Evolutionary conservation across 2,329 filamentous ascomycete species (phyloP).

Genomic region (Sporothrix dimorphospora): DNA sequence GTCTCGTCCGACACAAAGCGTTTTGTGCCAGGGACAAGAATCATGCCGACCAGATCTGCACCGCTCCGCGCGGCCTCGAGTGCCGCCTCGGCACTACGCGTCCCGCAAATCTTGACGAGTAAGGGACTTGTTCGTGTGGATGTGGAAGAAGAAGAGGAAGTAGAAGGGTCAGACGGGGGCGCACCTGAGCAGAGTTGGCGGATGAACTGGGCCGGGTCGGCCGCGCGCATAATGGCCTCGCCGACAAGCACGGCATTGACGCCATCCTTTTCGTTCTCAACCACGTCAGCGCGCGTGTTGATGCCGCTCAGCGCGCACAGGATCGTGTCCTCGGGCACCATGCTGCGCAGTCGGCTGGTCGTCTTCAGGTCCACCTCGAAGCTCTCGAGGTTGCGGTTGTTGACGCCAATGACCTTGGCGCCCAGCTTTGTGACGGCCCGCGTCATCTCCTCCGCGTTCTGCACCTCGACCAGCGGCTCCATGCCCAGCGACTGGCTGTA

Average conservation of each 20-base stretch:
- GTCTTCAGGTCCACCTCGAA: slow-evolving; percentile 97
- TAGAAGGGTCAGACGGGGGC: slow-evolving; percentile 29
- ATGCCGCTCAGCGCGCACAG: slow-evolving; percentile 96
- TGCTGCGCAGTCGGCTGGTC: slow-evolving; percentile 82
- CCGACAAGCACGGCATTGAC: slow-evolving; percentile 93
- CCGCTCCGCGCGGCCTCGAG: slow-evolving; percentile 79
- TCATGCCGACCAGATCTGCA: slow-evolving; percentile 91
- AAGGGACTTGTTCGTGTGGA: slow-evolving; percentile 50
- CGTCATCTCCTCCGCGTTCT: slow-evolving; percentile 90
- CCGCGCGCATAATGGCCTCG: slow-evolving; percentile 91
- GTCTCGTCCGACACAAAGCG: slow-evolving; percentile 79
- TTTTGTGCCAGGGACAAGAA: slow-evolving; percentile 79
- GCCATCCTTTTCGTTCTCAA: slow-evolving; percentile 83
- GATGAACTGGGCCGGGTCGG: slow-evolving; percentile 82
- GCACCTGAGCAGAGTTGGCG: slow-evolving; percentile 73
- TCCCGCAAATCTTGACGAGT: slow-evolving; percentile 94
- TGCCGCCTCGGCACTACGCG: slow-evolving; percentile 79
- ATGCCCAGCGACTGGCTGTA: slow-evolving; percentile 91
- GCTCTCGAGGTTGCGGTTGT: slow-evolving; percentile 94
- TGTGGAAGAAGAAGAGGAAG: slow-evolving; percentile 24
- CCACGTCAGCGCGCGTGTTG: slow-evolving; percentile 82
- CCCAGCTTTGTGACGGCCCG: slow-evolving; percentile 82
- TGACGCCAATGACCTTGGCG: slow-evolving; percentile 91
- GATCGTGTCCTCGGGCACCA: slow-evolving; percentile 83
- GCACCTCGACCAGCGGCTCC: slow-evolving; percentile 97